phyloP scores from a whole-genome alignment of 306 rosid species.

The Acacia crassicarpa region DNA sequence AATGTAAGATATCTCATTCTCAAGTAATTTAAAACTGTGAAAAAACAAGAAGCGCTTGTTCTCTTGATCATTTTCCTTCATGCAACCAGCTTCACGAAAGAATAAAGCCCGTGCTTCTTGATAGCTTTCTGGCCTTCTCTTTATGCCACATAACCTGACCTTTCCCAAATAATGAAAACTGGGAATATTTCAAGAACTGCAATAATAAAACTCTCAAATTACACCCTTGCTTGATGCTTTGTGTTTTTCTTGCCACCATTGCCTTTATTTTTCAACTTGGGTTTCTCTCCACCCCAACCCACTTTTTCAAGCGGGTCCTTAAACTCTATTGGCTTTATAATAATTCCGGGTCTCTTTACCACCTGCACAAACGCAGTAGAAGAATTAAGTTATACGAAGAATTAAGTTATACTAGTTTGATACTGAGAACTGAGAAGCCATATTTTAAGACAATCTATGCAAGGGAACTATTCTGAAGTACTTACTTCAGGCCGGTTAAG shows the following conservation, averaged over 20 bases:
- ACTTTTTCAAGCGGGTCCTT: slow-evolving; percentile 60
- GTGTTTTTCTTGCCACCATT: slow-evolving; percentile 42
- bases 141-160: neutral
- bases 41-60: neutral
- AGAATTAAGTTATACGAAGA: neutral
- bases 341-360: slow-evolving; percentile 76
- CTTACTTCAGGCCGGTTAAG: slow-evolving; percentile 93
- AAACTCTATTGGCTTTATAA: slow-evolving; percentile 70
- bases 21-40: neutral
- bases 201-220: slow-evolving; percentile 19
- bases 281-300: slow-evolving; percentile 51
- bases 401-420: neutral
- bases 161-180: slow-evolving; percentile 31
- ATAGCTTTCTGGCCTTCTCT: neutral
- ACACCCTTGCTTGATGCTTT: slow-evolving; percentile 1
- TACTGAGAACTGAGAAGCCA: slow-evolving; percentile 5
- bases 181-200: slow-evolving; percentile 11
- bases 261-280: slow-evolving; percentile 40
- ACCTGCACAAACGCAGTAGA: slow-evolving; percentile 52
- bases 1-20: neutral
- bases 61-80: neutral
- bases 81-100: neutral
- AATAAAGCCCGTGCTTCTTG: neutral
- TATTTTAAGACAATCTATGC: neutral
- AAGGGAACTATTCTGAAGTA: slow-evolving; percentile 27